Base-by-base conservation (phyloP, 176 grass and related monocot species). In the sorghum (Sorghum bicolor) region DNA sequence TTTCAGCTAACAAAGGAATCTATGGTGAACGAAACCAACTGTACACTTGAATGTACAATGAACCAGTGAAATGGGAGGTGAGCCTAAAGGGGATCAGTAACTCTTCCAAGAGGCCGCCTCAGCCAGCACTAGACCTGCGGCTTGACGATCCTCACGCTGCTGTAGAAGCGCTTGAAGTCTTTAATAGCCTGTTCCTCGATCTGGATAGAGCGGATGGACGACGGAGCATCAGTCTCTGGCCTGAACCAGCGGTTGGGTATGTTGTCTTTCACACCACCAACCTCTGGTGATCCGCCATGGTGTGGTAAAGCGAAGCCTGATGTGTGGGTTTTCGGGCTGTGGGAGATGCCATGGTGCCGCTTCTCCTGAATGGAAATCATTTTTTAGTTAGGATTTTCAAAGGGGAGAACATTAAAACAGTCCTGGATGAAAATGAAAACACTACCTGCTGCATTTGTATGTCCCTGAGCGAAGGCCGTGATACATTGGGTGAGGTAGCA, bases 141-240 rank as follows among this genome's bases (percentile, higher is more conserved):
- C 90, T 96, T 99, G 69, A 99, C 88, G 28, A 99, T 74, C 57
- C 86, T 96, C 74, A 99, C 96, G 4, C 84, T 96, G 88, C 78
- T 99, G 84, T 99, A 99, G 88, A 99, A 96, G 80, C 96, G 96
- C 75, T 87, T 99, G 74, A 99, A 92, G 80, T 99, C 96, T 81
- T 99, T 99, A 34, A 99, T 99, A 15, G 93, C 96, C 73, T 83
- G 94, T 86, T 99, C 96, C 74, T 99, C 96, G 2, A 99, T 99
- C 84, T 99, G 96, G 58, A 99, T 99, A 1, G 91, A 99, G 26
- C 96, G 93, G 78, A 99, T 93, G 15, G 96, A 99, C 31, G 96
- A 99, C 6, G 93, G 91, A 30, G 89, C 52, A 39, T 99, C 88
- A 1, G 64, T 83, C 45, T 99, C 96, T 33, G 96, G 93, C 74